Conservation (phyloP, 2,329 filamentous ascomycete genomes). For the Xylariaceae sp. region DNA sequence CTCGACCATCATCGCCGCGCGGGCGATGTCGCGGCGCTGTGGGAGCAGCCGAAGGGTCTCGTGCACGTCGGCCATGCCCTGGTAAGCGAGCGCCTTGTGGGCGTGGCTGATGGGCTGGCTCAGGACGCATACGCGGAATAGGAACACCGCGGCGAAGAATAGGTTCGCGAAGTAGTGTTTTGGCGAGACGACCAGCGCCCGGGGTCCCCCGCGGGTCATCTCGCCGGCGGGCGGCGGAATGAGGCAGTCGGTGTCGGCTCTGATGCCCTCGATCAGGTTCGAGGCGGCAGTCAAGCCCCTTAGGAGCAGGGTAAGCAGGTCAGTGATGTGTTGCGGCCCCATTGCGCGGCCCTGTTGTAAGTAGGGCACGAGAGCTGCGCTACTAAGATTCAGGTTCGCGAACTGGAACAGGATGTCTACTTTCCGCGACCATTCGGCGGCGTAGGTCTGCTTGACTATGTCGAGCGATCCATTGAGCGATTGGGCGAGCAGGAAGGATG, state of each 20-base stretch:
- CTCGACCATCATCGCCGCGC: slow-evolving; percentile 1
- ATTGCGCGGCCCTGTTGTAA: not conserved
- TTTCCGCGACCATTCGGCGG: slow-evolving; percentile 5
- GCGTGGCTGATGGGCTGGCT: not conserved
- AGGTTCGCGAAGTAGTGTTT: slow-evolving; percentile 6
- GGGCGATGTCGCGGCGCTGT: not conserved
- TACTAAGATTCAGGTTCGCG: slow-evolving; percentile 10
- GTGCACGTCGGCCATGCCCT: slow-evolving; percentile 3
- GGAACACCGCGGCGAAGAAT: slow-evolving; percentile 12
- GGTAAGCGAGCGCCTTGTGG: not conserved
- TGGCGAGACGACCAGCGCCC: slow-evolving; percentile 2
- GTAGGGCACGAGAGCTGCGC: slow-evolving; percentile 6
- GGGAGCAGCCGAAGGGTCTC: slow-evolving; percentile 9
- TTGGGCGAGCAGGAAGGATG: slow-evolving; percentile 9
- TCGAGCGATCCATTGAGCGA: slow-evolving; percentile 9
- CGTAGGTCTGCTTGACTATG: slow-evolving; percentile 3
- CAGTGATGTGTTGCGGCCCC: not conserved
- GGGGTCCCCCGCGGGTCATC: not conserved
- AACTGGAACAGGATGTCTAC: slow-evolving; percentile 11
- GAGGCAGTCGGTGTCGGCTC: not conserved
- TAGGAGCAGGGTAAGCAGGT: slow-evolving; percentile 9
- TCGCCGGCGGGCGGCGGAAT: not conserved
- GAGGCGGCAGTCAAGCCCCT: slow-evolving; percentile 8
- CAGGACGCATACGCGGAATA: slow-evolving; percentile 7
- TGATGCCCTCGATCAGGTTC: slow-evolving; percentile 3